Conservation (phyloP, 495 filamentous ascomycete species). For the Extremus antarcticus region DNA sequence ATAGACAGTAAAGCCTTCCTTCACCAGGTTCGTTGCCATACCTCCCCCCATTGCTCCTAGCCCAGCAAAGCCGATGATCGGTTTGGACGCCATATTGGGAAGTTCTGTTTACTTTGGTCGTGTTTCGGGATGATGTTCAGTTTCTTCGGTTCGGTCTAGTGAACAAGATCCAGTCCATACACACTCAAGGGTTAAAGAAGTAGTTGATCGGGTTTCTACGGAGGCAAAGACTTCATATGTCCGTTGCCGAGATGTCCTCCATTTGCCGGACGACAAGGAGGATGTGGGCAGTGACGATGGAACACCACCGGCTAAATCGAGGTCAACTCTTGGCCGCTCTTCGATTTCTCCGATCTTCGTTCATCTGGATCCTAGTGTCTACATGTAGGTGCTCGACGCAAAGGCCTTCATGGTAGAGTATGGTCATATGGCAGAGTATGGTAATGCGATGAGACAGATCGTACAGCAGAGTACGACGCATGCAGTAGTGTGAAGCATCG, state of each 20-base stretch:
- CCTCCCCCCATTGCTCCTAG: constrained; percentile 84
- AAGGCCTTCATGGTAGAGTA: too few relatives aligned
- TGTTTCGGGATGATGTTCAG: neutral
- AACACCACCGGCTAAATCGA: neutral
- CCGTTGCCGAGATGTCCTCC: neutral
- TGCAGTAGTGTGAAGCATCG: neutral
- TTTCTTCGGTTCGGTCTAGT: neutral
- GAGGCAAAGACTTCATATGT: neutral
- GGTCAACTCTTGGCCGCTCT: neutral
- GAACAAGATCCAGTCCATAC: neutral
- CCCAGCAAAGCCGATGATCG: constrained; percentile 63
- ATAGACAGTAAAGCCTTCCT: constrained; percentile 54
- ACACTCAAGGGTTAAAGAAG: neutral
- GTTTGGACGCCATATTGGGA: constrained; percentile 16
- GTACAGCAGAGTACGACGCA: neutral
- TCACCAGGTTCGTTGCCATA: constrained; percentile 70
- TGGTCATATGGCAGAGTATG: too few relatives aligned
- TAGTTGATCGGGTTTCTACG: neutral
- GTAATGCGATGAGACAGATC: too few relatives aligned
- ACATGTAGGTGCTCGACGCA: too few relatives aligned
- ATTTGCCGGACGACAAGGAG: neutral
- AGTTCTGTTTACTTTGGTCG: neutral
- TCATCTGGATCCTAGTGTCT: too few relatives aligned
- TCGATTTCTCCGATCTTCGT: neutral
- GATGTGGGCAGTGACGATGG: neutral